Percentiles rank a stretch among this genome's conserved stretches.
These are phyloP conservation scores for Fusarium liriodendri DNA, from an alignment of 2,329 filamentous ascomycete genomes.

Conservation along the genomic window DNA sequence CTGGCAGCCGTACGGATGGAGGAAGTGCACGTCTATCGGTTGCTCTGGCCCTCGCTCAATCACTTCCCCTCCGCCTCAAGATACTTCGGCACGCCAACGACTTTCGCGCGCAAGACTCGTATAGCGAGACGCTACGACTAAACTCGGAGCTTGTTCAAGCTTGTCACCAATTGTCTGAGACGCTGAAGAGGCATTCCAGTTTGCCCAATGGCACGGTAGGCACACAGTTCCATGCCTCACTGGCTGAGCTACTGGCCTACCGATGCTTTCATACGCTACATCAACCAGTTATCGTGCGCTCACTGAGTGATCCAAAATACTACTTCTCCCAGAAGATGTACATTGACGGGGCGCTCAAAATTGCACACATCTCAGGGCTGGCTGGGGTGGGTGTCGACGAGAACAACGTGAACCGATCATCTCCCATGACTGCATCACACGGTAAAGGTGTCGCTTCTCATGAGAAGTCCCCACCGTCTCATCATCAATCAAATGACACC, in stretches of 20 bases:
- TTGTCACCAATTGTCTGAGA: neutral
- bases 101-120: neutral
- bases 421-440: neutral
- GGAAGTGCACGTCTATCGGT: neutral
- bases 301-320: neutral
- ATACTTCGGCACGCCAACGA: neutral
- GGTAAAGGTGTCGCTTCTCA: neutral
- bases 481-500: neutral
- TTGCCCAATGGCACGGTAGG: neutral
- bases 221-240: neutral
- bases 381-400: neutral
- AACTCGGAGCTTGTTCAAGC: neutral
- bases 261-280: neutral
- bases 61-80: neutral
- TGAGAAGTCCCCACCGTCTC: neutral
- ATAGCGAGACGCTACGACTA: neutral
- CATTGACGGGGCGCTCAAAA: neutral
- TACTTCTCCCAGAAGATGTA: neutral
- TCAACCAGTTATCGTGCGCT: neutral
- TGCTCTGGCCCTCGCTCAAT: neutral
- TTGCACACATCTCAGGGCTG: neutral
- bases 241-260: neutral
- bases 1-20: neutral
- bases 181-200: neutral
- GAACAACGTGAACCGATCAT: neutral